Base-by-base conservation (phyloP, 495 filamentous ascomycete species). In the Ramalina peruviana region DNA sequence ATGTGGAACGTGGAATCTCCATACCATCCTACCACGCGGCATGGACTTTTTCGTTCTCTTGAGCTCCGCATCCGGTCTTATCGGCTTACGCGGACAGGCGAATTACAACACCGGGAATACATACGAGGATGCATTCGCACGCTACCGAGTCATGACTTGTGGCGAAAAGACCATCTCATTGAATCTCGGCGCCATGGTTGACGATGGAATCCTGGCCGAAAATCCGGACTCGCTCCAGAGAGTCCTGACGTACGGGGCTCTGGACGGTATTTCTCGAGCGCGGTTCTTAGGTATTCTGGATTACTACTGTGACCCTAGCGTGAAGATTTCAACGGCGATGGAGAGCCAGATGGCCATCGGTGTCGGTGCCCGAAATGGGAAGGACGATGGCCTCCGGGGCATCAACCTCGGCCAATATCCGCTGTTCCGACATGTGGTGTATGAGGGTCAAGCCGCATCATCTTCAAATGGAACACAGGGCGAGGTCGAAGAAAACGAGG, bases 21-120 rank as follows among this genome's bases (percentile, higher is more conserved):
- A 76, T 49, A 59, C 71, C 9, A 40, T 54, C 13, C 48, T 67
- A 16, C 51, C 60, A 0, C 33, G 56, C 20, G 59, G 53, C 0
- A 68, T 83, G 0, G 80, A 83, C 56, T 85, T 85, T 67, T 84
- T 84, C 63, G 62, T 83, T 20, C 68, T 72, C 33, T 70, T 83
- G 30, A 80, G 76, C 5, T 84, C 80, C 3, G 67, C 77, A 15
- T 66, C 77, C n/a, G 76, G 75, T 30, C 65, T 72, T 12, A 66
- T 82, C 23, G 81, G 81, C 2, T 77, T 70, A 6, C 62, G 71
- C 43, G 76, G 75, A 0, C 81, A 85, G 62, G 71, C 78, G 1
- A 74, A 77, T 6, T 84, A 85, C 61, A 72, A 74, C n/a, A 76
- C 79, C 1, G 77, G 75, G n/a, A 83, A 82, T 57, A 73, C 73